A percentile compares a stretch with the other conserved stretches of the same genome.
phyloP scores from a whole-genome alignment of 1,139 yeast genomes.

The Geotrichum australiense region DNA sequence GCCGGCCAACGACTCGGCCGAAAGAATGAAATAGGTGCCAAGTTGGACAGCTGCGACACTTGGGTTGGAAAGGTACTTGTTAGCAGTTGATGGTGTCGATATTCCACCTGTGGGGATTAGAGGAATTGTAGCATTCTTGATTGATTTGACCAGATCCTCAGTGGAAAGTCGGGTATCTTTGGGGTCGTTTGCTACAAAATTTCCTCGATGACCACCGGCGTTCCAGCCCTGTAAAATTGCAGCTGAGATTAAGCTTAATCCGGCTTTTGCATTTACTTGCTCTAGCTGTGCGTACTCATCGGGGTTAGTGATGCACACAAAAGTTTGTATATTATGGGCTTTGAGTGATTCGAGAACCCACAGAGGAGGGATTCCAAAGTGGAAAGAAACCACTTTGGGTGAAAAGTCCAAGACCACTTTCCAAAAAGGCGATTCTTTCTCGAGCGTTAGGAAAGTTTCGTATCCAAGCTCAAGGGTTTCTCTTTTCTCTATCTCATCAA shows the following conservation, averaged over 20 bases:
- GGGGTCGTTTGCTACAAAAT: conserved; percentile 1
- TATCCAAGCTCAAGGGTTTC: not conserved
- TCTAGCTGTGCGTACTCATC: not conserved
- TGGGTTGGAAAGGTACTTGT: not conserved
- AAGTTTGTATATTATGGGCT: not conserved
- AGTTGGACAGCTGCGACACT: conserved; percentile 3
- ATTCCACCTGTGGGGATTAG: conserved; percentile 6
- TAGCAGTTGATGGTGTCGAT: not conserved
- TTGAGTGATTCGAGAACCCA: not conserved
- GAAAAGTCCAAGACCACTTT: not conserved
- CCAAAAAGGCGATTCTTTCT: not conserved
- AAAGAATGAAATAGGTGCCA: not conserved
- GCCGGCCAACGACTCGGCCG: conserved; percentile 5
- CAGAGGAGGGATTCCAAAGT: conserved; percentile 7
- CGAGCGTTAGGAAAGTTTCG: not conserved
- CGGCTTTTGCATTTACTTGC: not conserved
- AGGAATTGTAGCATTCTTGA: not conserved
- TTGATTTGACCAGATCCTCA: not conserved
- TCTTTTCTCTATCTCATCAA: not conserved
- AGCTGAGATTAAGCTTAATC: not conserved
- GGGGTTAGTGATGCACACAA: not conserved
- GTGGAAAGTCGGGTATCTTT: not conserved
- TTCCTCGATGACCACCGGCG: conserved; percentile 8
- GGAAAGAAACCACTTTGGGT: conserved; percentile 4
- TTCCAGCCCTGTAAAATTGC: conserved; percentile 5